phyloP scores from a whole-genome alignment of 495 filamentous ascomycete species.

The Aspergillus cavernicola region DNA sequence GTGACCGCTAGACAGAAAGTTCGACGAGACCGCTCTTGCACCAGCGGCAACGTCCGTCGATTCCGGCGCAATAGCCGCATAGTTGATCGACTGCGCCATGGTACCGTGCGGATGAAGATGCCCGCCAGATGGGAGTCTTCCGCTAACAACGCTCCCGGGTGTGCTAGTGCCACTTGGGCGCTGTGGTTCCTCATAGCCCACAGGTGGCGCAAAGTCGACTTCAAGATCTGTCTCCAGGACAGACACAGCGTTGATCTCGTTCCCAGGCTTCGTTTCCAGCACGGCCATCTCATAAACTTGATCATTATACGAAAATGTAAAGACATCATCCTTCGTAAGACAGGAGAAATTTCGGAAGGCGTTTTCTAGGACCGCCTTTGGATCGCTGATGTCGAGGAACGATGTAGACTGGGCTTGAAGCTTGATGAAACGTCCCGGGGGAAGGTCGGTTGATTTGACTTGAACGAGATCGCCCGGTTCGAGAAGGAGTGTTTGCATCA shows the following conservation, averaged over 20 bases:
- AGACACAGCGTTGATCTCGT: slow-evolving; percentile 72
- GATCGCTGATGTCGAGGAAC: slow-evolving; percentile 95
- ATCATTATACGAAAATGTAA: slow-evolving; percentile 95
- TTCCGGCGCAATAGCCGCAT: slow-evolving; percentile 84
- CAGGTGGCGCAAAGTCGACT: slow-evolving; percentile 90
- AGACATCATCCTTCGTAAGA: slow-evolving; percentile 85
- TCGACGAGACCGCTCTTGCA: slow-evolving; percentile 64
- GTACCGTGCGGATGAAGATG: slow-evolving; percentile 76
- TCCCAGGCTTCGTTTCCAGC: slow-evolving; percentile 83
- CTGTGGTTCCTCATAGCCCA: slow-evolving; percentile 86
- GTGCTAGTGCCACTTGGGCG: slow-evolving; percentile 59
- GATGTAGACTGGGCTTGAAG: slow-evolving; percentile 86
- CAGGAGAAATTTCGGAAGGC: slow-evolving; percentile 94
- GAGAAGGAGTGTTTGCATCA: slow-evolving; percentile 87
- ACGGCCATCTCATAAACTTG: slow-evolving; percentile 88
- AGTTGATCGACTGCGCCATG: slow-evolving; percentile 97
- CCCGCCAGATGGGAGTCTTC: slow-evolving; percentile 63
- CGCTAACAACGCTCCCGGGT: slow-evolving; percentile 58
- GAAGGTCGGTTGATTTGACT: slow-evolving; percentile 88
- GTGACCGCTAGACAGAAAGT: slow-evolving; percentile 74
- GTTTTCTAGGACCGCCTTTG: slow-evolving; percentile 95
- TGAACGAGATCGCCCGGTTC: slow-evolving; percentile 93
- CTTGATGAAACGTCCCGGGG: slow-evolving; percentile 86
- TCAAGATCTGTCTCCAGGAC: slow-evolving; percentile 92
- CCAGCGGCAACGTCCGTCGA: slow-evolving; percentile 58